Base-by-base conservation (phyloP, 176 grass and related monocot species). In the Echinochloa phyllopogon region DNA sequence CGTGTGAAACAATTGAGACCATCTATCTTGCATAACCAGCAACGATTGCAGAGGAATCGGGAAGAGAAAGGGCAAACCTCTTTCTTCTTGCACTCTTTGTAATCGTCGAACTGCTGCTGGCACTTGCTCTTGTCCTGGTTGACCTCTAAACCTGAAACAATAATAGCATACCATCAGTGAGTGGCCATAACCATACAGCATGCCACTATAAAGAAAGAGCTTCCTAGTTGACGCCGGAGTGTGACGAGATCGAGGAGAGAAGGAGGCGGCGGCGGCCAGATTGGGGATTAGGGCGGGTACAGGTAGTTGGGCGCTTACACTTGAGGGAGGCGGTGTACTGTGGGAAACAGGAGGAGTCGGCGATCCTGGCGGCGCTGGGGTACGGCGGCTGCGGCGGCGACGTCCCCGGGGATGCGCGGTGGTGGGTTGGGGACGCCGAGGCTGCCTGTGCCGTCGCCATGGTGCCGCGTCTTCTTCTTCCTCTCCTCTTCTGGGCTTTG, bases 71-170 rank as follows among this genome's bases (percentile, higher is more conserved):
- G 38, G 5, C 16, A 44, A 77, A 94, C 95, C 92, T 97, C 95
- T 84, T 86, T 97, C 88, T 94, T 97, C 67, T 97, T 97, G 79
- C 95, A 97, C 78, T 97, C 92, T 74, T 97, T 97, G 38, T 97
- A 97, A 59, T 94, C 81, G 69, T 97, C 92, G 38, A 97, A 97
- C 71, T 94, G 87, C 79, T 94, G 86, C 66, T 92, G 95, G 76
- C 95, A 97, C 83, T 92, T 91, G 86, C 90, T 94, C 95, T 94
- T 94, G 83, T 97, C 90, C 37, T 83, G 72, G 72, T 94, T 92
- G 49, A 69, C 78, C 83, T 97, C 92, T 64, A 97, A 33, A 87
- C 92, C 95, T 97, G 36, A 21, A 17, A 63, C 17, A 66, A 50
- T n/a, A 5, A 65, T 2, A n/a, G 0, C 17, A 21, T 73, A n/a